Evolutionary conservation across 2,329 filamentous ascomycete genomes (phyloP), one percentile per base, ranked within the genome.

Genomic region (Fusarium annulatum): DNA sequence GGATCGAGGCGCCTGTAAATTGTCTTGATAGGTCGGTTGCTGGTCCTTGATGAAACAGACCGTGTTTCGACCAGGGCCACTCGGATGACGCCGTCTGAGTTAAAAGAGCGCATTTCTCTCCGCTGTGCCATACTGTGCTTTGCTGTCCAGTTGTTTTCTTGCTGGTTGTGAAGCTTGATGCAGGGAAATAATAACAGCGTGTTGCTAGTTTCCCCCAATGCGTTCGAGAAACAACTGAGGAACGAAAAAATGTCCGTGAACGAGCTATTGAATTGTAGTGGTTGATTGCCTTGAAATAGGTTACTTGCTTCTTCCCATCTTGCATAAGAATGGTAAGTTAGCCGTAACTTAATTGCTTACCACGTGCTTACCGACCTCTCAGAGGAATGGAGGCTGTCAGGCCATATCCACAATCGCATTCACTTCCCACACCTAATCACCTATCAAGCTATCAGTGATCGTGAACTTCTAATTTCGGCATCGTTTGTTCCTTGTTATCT

Each of bases 11-110:
- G 66, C 71, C 67, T 75, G 69, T 49, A 56, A 64, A 67, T 67
- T 65, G 63, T 38, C 63, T 66, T 79, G 77, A 79, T 79, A 78
- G 77, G 77, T 53, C 65, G 61, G 57, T 30, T 33, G 59, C 68
- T 56, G 73, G 76, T 49, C 65, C 52, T 67, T 64, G 71, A 73
- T 79, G 77, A 79, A 79, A 79, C 77, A 62, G 71, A 70, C 71
- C 61, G 70, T 68, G 77, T 79, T 79, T 79, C 77, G 70, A 75
- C 77, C 56, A 69, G 73, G 73, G 66, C 46, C 68, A 63, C 67
- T 75, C 65, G 63, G 67, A 71, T 71, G 66, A 74, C 71, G 64
- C 74, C 39, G 67, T 55, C 59, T 33, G 60, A 69, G 73, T 69
- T 71, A 63, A 74, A 65, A 67, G 49, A 38, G 58, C 55, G 67